Percentiles rank a stretch among this genome's conserved stretches.
Conservation (phyloP, 164 flowering plant species). For the Berberis vulgaris region DNA sequence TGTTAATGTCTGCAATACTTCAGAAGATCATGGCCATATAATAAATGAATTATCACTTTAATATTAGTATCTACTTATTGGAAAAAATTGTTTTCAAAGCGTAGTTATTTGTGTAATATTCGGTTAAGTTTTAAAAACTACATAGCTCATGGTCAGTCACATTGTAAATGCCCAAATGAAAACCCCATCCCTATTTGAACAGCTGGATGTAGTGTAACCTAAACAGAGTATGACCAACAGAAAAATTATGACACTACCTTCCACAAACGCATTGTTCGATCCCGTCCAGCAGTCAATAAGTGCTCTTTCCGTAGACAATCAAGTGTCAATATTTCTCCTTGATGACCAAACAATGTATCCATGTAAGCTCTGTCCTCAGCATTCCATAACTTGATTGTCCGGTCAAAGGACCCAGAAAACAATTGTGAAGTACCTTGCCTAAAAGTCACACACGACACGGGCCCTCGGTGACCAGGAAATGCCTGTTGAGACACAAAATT, state of each 20-base stretch:
- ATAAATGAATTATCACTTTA: too few relatives aligned
- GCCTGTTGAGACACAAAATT: slow-evolving; percentile 40
- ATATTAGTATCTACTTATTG: too few relatives aligned
- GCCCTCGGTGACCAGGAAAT: slow-evolving; percentile 88
- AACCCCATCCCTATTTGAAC: too few relatives aligned
- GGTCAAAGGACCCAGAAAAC: slow-evolving; percentile 88
- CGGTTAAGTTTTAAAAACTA: too few relatives aligned
- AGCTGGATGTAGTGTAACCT: too few relatives aligned
- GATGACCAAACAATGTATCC: slow-evolving; percentile 78
- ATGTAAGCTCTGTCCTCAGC: slow-evolving; percentile 79
- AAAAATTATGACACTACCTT: slow-evolving; percentile 45
- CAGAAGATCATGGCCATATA: too few relatives aligned
- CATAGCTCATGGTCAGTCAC: too few relatives aligned
- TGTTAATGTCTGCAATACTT: too few relatives aligned
- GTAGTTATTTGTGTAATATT: too few relatives aligned
- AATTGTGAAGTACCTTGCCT: slow-evolving; percentile 81
- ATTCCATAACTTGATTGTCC: slow-evolving; percentile 85
- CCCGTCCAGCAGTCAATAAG: slow-evolving; percentile 81
- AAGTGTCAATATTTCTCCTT: slow-evolving; percentile 68
- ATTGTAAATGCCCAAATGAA: too few relatives aligned
- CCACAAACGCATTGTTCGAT: slow-evolving; percentile 73
- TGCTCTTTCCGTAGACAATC: slow-evolving; percentile 85
- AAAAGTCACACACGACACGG: slow-evolving; percentile 79
- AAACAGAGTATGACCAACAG: background rate
- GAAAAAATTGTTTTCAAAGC: too few relatives aligned